Conservation (phyloP, 495 filamentous ascomycete genomes). For the Neurospora sp. region DNA sequence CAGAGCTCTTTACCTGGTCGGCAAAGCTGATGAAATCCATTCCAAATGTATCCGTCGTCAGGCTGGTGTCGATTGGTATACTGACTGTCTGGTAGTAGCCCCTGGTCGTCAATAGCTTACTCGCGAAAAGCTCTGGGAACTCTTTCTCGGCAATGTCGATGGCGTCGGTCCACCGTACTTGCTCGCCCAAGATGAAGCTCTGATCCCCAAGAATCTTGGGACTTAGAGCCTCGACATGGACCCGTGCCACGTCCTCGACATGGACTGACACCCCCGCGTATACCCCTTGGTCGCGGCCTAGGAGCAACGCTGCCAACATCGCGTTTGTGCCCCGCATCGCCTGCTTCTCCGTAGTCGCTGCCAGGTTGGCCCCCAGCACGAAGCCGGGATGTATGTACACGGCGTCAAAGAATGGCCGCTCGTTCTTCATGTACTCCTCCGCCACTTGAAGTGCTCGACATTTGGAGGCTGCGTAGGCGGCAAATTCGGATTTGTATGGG, state of each 20-base stretch:
- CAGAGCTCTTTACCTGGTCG: conserved; percentile 36
- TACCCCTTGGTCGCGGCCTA: conserved; percentile 20
- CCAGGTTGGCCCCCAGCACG: conserved; percentile 34
- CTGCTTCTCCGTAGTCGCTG: conserved; percentile 20
- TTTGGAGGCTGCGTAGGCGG: conserved; percentile 33
- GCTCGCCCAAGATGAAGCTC: conserved; percentile 25
- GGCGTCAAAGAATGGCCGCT: conserved; percentile 35
- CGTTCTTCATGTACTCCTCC: conserved; percentile 28
- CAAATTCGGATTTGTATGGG: conserved; percentile 27
- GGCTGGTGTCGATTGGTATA: conserved; percentile 30
- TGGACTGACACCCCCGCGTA: conserved; percentile 28
- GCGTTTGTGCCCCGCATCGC: conserved; percentile 28
- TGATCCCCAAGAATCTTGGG: conserved; percentile 28
- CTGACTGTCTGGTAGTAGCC: conserved; percentile 26
- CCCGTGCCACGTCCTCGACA: conserved; percentile 33
- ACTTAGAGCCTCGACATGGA: conserved; percentile 31
- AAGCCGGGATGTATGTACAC: conserved; percentile 38
- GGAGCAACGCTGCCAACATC: conserved; percentile 24
- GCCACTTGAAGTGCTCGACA: conserved; percentile 30
- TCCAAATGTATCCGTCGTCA: conserved; percentile 37
- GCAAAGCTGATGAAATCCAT: conserved; percentile 35
- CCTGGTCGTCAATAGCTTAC: conserved; percentile 24
- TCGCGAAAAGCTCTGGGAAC: conserved; percentile 33
- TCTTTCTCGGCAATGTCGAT: conserved; percentile 24
- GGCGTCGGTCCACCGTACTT: conserved; percentile 35